These are phyloP conservation scores for Jatropha curcas DNA, from an alignment of 345 rosid species.

Conservation along the genomic window DNA sequence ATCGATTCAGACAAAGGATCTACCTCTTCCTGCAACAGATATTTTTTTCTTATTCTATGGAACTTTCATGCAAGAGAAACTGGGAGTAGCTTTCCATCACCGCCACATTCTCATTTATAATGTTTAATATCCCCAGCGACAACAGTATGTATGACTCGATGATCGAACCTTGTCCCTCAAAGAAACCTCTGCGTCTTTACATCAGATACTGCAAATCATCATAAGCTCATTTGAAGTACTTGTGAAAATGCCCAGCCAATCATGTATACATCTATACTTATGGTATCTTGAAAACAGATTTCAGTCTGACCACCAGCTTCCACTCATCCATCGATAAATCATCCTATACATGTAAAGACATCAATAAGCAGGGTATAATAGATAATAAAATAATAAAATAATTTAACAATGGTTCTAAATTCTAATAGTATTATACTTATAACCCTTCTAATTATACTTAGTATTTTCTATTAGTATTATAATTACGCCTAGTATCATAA, in stretches of 20 bases:
- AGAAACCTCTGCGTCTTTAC: neutral
- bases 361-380: neutral
- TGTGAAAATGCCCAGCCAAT: neutral
- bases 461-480: too few relatives aligned
- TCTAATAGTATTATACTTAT: too few relatives aligned
- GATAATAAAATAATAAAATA: too few relatives aligned
- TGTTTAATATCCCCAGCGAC: neutral
- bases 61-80: neutral
- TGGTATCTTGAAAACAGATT: constrained; percentile 72
- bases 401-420: too few relatives aligned
- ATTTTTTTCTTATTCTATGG: too few relatives aligned
- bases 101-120: neutral
- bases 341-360: constrained; percentile 44
- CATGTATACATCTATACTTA: constrained; percentile 13
- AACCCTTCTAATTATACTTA: too few relatives aligned
- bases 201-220: neutral
- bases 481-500: too few relatives aligned
- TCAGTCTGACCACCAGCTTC: constrained; percentile 76
- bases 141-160: too few relatives aligned
- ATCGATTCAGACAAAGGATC: neutral
- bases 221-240: neutral
- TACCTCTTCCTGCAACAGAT: too few relatives aligned
- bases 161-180: neutral
- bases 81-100: neutral
- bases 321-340: constrained; percentile 69